Conservation (phyloP, 2,329 filamentous ascomycete genomes). For the Ceratocystis albifundus region DNA sequence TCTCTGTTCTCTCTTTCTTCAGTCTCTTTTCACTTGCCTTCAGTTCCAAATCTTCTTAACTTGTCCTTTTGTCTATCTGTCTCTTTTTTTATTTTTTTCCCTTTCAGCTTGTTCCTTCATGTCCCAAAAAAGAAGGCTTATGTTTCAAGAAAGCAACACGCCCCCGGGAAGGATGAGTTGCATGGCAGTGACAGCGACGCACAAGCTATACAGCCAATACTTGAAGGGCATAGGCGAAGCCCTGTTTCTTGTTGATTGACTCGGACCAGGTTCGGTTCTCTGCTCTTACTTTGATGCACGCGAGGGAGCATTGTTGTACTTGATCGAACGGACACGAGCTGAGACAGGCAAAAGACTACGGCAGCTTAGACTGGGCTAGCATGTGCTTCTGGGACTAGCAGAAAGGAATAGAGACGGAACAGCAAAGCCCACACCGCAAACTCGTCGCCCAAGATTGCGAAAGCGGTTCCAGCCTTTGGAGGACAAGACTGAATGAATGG, state of each 20-base stretch:
- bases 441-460: too few species aligned
- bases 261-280: background rate
- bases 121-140: slow-evolving; percentile 13
- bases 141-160: slow-evolving; percentile 8
- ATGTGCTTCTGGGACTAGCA: too few species aligned
- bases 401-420: background rate
- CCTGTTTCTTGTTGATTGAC: background rate
- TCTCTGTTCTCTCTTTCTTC: background rate
- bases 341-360: too few species aligned
- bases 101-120: slow-evolving; percentile 11
- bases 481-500: too few species aligned
- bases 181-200: slow-evolving; percentile 18
- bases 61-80: background rate
- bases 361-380: background rate
- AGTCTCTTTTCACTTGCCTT: background rate
- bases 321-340: too few species aligned
- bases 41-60: too few species aligned
- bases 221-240: background rate
- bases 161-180: slow-evolving; percentile 6
- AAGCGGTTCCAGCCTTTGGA: too few species aligned
- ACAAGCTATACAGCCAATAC: slow-evolving; percentile 14
- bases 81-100: background rate
- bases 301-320: background rate
- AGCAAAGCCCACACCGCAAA: too few species aligned
- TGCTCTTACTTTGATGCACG: background rate